These are phyloP conservation scores for Elymus sibiricus DNA, from an alignment of 176 grass and related monocot species.

Conservation along the genomic window DNA sequence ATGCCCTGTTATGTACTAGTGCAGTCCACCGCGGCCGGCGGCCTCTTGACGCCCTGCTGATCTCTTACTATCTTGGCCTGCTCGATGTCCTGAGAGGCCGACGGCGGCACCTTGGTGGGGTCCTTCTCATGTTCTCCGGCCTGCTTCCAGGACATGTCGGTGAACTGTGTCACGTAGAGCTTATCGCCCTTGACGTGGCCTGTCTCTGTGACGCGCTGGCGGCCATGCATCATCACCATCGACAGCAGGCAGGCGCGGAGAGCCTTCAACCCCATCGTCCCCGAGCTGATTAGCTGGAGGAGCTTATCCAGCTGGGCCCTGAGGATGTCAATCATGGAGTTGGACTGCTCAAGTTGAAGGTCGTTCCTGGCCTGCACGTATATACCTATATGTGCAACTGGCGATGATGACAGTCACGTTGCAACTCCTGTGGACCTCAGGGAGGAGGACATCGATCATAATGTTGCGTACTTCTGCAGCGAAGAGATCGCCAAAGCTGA, in stretches of 20 bases:
- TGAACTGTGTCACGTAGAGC: neutral
- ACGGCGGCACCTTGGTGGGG: neutral
- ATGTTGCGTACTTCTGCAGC: slow-evolving; percentile 16
- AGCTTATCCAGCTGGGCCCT: slow-evolving; percentile 5
- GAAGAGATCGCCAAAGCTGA: slow-evolving; percentile 33
- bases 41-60: neutral
- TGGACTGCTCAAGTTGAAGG: neutral
- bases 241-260: neutral
- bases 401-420: neutral
- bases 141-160: neutral
- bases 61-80: neutral
- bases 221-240: neutral
- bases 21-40: neutral
- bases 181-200: neutral
- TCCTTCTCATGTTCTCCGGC: neutral
- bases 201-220: neutral
- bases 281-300: neutral
- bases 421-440: neutral
- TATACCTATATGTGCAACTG: slow-evolving; percentile 1
- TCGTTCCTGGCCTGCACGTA: neutral
- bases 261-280: neutral
- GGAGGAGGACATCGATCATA: slow-evolving; percentile 22
- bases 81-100: neutral
- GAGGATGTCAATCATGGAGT: neutral
- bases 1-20: too few relatives aligned